Evolutionary conservation across 345 rosid species (phyloP).

Genomic region (Corchorus capsularis): DNA sequence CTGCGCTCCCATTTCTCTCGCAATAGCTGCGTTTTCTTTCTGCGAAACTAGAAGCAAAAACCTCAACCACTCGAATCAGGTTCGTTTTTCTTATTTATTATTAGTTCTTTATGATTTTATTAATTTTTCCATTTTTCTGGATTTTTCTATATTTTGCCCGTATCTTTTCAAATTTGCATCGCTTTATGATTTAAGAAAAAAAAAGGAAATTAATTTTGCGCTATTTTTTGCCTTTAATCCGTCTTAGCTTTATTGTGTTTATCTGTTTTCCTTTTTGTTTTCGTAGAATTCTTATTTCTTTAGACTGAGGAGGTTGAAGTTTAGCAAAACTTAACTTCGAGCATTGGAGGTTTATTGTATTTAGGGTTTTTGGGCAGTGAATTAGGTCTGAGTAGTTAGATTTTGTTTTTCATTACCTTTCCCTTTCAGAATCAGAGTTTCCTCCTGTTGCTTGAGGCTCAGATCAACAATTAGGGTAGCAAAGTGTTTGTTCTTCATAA

Average conservation of each 20-base stretch:
- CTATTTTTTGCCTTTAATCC: not conserved
- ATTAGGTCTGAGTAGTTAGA: not conserved
- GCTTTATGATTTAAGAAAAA: not conserved
- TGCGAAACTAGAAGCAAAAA: not conserved
- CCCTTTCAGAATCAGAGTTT: not conserved
- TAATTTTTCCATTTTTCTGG: not conserved
- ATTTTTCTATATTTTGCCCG: not conserved
- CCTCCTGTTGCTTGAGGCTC: not conserved
- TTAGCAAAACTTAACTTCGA: not conserved
- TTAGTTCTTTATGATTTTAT: not conserved
- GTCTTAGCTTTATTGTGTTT: not conserved
- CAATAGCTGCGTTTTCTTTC: not conserved
- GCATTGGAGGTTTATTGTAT: not conserved
- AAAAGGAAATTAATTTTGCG: too few relatives aligned
- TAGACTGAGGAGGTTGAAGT: not conserved
- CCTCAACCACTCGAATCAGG: slow-evolving; percentile 10
- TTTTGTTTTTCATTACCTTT: not conserved
- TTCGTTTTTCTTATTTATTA: not conserved
- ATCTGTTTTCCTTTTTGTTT: not conserved
- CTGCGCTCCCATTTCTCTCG: not conserved
- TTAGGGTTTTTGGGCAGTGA: slow-evolving; percentile 2
- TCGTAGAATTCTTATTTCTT: not conserved
- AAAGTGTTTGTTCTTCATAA: not conserved
- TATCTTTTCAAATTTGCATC: not conserved
- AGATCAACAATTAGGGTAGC: not conserved